Base-by-base conservation (phyloP, 331 rosid genomes). In the Malus hybrid region DNA sequence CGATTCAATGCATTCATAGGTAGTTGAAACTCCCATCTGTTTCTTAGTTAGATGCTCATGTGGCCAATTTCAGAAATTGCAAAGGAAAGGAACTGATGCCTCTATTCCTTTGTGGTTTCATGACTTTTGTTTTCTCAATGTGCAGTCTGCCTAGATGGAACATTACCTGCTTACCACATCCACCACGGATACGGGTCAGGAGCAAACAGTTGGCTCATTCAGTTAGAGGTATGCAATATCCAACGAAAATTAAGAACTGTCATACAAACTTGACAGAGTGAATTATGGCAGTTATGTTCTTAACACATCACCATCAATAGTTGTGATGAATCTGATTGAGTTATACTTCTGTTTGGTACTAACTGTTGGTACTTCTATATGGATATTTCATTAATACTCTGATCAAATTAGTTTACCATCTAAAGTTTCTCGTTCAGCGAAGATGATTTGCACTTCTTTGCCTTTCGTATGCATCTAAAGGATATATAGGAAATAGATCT, bases 91-190 rank as follows among this genome's bases (percentile, higher is more conserved):
- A 60, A 24, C 16, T 60, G 65, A 29, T 70, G 6, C 24, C 36
- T 39, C 46, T 39, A 39, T 10, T 39, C 46, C 46, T 10, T 39
- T 39, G 46, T 39, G 46, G 46, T 39, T 39, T 10, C 13, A 10
- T 39, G 46, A 39, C 46, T 39, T 39, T 39, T 39, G 46, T 39
- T 10, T 39, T 39, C 46, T 39, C 46, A 4, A 24, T 84, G 64
- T 68, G 67, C 85, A 94, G 97, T 92, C 10, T 94, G 99, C 87
- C 78, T 86, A 84, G 99, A 94, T 86, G 97, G 99, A 78, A 85
- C 97, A 55, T 79, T 89, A 84, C 97, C 97, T 3, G 99, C 89
- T 24, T 94, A 86, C 80, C 97, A 94, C 78, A 74, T 83, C 76
- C 91, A 94, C 79, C 84, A 82, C 7, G 99, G 99, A 77, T 84